Conservation (phyloP, 345 rosid species). For the Boechera divaricarpa region DNA sequence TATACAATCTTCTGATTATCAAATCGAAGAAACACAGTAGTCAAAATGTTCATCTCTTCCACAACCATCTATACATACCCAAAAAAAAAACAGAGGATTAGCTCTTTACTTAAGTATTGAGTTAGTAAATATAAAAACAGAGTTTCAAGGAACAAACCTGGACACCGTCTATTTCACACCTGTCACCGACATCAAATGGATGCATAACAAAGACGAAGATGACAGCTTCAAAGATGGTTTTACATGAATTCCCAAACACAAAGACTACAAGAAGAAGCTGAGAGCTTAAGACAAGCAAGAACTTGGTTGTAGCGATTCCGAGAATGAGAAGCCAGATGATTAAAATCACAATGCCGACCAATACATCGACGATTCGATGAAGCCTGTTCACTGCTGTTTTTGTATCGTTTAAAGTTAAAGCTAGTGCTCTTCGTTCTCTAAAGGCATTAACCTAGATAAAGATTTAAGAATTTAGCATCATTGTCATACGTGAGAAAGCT, state of each 20-base stretch:
- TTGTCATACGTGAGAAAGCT: not conserved
- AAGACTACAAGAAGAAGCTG: slow-evolving; percentile 79
- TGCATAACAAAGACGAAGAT: slow-evolving; percentile 86
- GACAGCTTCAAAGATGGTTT: slow-evolving; percentile 79
- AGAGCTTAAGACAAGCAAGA: slow-evolving; percentile 80
- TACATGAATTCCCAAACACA: slow-evolving; percentile 84
- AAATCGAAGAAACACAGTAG: slow-evolving; percentile 76
- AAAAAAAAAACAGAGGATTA: slow-evolving; percentile 22
- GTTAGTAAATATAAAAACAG: not conserved
- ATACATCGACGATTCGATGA: slow-evolving; percentile 60
- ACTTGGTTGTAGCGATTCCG: slow-evolving; percentile 77
- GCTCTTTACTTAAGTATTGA: not conserved
- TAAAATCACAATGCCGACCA: slow-evolving; percentile 60
- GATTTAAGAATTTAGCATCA: not conserved
- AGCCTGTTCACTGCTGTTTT: slow-evolving; percentile 94
- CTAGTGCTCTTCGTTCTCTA: slow-evolving; percentile 87
- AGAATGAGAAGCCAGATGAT: slow-evolving; percentile 81
- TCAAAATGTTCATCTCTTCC: slow-evolving; percentile 96
- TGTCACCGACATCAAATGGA: slow-evolving; percentile 93
- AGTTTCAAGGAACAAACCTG: slow-evolving; percentile 52
- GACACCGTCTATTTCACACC: slow-evolving; percentile 81
- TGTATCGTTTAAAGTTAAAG: slow-evolving; percentile 85
- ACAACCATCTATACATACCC: slow-evolving; percentile 65
- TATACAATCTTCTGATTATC: slow-evolving; percentile 78
- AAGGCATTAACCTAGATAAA: slow-evolving; percentile 75